These are phyloP conservation scores for Omphalotus guepiniiformis DNA, from an alignment of 768 basidiomycete genomes.

Conservation along the genomic window DNA sequence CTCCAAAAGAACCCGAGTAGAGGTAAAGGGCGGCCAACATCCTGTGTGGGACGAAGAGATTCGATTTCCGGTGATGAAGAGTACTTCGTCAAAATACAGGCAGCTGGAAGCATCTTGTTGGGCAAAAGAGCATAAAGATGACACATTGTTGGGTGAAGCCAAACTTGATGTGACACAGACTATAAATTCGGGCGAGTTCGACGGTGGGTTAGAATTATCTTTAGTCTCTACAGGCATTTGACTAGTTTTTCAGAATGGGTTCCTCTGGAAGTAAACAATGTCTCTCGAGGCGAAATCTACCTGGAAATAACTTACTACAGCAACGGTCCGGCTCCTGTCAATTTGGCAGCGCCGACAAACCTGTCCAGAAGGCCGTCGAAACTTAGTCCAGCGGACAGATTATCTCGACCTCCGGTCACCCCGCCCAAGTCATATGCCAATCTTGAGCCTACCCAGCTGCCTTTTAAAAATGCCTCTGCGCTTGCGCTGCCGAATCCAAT, in stretches of 20 bases:
- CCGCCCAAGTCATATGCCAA: slow-evolving; percentile 5
- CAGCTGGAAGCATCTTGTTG: slow-evolving; percentile 74
- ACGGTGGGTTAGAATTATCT: slow-evolving; percentile 55
- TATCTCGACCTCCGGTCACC: slow-evolving; percentile 35
- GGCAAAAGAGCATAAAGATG: slow-evolving; percentile 68
- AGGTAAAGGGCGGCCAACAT: slow-evolving; percentile 87
- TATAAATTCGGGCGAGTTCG: slow-evolving; percentile 83
- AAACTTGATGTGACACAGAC: slow-evolving; percentile 74
- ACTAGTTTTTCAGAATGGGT: slow-evolving; percentile 61
- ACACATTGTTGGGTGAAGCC: slow-evolving; percentile 76
- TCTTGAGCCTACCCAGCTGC: no score
- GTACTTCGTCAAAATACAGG: slow-evolving; percentile 48
- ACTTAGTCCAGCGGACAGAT: slow-evolving; percentile 44
- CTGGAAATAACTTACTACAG: slow-evolving; percentile 94
- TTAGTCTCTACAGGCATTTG: background rate
- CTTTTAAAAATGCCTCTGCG: no score
- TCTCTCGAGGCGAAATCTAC: slow-evolving; percentile 79
- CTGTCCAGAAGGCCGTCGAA: slow-evolving; percentile 51
- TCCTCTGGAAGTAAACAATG: slow-evolving; percentile 50
- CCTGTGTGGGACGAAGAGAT: slow-evolving; percentile 92
- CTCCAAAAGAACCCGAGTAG: slow-evolving; percentile 66
- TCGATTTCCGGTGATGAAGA: slow-evolving; percentile 67
- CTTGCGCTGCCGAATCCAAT: no score
- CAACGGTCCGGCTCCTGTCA: slow-evolving; percentile 50
- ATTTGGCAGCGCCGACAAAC: slow-evolving; percentile 26